These are phyloP conservation scores for Myxozyma geophila DNA, from an alignment of 805 yeast genomes.

Conservation along the genomic window DNA sequence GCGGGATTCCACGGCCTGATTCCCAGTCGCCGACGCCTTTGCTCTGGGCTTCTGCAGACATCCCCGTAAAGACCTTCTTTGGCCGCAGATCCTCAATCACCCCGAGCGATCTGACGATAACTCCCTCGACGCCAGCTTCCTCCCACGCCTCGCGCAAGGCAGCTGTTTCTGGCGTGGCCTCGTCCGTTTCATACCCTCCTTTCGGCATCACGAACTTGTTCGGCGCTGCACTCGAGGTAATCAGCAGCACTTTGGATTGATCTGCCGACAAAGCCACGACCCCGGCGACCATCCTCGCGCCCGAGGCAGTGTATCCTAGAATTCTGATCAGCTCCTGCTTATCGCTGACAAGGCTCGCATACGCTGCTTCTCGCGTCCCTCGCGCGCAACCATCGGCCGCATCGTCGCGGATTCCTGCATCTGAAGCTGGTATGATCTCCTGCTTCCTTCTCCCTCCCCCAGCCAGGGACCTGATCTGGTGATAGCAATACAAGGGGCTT, in stretches of 20 bases:
- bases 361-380: conserved; percentile 47
- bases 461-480: too few relatives aligned
- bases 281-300: conserved; percentile 92
- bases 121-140: conserved; percentile 89
- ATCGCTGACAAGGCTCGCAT: not conserved
- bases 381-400: conserved; percentile 45
- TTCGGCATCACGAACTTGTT: conserved; percentile 88
- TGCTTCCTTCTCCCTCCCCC: not conserved
- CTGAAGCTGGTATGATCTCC: too few relatives aligned
- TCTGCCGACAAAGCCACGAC: conserved; percentile 71
- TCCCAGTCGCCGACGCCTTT: conserved; percentile 7
- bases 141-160: conserved; percentile 97
- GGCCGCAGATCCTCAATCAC: conserved; percentile 65
- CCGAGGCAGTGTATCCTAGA: conserved; percentile 55
- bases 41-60: not conserved
- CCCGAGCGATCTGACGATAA: conserved; percentile 60
- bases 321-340: not conserved
- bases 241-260: conserved; percentile 70
- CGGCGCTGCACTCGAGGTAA: conserved; percentile 71
- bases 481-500: too few relatives aligned
- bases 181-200: conserved; percentile 93
- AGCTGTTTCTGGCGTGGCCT: conserved; percentile 51
- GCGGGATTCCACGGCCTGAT: conserved; percentile 49
- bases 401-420: not conserved
- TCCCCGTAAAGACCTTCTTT: conserved; percentile 51